These are phyloP conservation scores for Arthrinium puccinioides DNA, from an alignment of 2,329 filamentous ascomycete species.

Conservation along the genomic window DNA sequence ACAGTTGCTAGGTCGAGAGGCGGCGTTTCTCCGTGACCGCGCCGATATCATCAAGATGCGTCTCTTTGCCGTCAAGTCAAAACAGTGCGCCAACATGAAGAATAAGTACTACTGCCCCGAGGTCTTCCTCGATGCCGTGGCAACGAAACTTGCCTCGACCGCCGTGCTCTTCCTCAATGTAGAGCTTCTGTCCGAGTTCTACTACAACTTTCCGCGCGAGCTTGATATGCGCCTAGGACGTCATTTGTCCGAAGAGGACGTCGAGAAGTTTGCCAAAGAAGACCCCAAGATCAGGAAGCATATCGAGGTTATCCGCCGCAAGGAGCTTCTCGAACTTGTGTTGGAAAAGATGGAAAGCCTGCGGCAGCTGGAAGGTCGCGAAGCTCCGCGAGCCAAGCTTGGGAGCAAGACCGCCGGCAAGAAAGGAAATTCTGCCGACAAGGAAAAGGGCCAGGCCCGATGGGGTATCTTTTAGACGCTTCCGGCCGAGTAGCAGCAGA, in stretches of 20 bases:
- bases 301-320: constrained; percentile 83
- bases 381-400: background rate
- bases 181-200: constrained; percentile 92
- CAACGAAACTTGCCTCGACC: constrained; percentile 88
- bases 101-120: constrained; percentile 98
- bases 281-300: constrained; percentile 86
- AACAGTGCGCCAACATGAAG: constrained; percentile 73
- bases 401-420: constrained; percentile 2
- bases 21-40: constrained; percentile 87
- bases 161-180: constrained; percentile 97
- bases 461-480: constrained; percentile 2
- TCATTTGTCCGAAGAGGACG: constrained; percentile 67
- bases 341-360: constrained; percentile 93
- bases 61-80: constrained; percentile 77
- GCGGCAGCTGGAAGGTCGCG: constrained; percentile 65
- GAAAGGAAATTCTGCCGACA: background rate
- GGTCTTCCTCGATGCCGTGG: constrained; percentile 94
- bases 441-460: constrained; percentile 2
- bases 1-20: constrained; percentile 65
- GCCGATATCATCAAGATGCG: constrained; percentile 88
- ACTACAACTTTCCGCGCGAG: constrained; percentile 93
- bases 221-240: constrained; percentile 81
- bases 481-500: background rate
- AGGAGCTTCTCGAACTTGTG: constrained; percentile 88
- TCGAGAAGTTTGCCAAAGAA: constrained; percentile 87